phyloP scores from a whole-genome alignment of 257 asterid species.

The Datura wrightii region DNA sequence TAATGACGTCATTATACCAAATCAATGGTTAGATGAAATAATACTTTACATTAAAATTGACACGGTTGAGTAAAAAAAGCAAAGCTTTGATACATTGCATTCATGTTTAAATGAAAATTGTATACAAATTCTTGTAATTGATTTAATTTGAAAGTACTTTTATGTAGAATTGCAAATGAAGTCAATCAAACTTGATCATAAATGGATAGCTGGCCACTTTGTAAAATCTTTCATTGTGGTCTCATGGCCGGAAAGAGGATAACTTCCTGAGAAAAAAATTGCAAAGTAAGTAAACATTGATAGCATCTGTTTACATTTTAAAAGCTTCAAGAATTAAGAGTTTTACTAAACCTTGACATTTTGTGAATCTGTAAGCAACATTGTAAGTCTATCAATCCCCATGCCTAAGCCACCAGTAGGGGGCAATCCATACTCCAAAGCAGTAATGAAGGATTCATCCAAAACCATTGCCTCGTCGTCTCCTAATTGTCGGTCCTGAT shows the following conservation, averaged over 20 bases:
- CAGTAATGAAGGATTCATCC: constrained; percentile 26
- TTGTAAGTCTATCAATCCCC: constrained; percentile 32
- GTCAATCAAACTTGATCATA: neutral
- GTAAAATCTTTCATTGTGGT: constrained; percentile 23
- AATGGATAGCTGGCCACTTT: neutral
- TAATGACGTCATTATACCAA: too few species aligned
- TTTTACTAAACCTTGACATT: constrained; percentile 23
- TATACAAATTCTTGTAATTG: neutral
- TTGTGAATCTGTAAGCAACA: constrained; percentile 33
- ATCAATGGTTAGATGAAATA: too few species aligned
- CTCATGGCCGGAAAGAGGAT: constrained; percentile 30
- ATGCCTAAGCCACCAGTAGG: constrained; percentile 30
- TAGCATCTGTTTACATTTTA: neutral
- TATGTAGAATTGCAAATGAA: neutral
- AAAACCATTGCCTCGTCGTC: constrained; percentile 29
- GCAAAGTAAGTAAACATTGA: neutral
- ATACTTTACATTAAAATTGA: neutral
- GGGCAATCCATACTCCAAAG: constrained; percentile 27
- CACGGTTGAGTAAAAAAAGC: neutral
- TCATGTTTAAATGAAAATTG: neutral
- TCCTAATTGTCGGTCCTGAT: constrained; percentile 30
- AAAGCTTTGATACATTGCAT: neutral
- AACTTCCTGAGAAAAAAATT: neutral
- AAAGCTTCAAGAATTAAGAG: too few species aligned
- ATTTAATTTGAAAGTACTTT: neutral